Evolutionary conservation across 805 yeast genomes (phyloP).

Genomic region (Wickerhamiella qilinensis): DNA sequence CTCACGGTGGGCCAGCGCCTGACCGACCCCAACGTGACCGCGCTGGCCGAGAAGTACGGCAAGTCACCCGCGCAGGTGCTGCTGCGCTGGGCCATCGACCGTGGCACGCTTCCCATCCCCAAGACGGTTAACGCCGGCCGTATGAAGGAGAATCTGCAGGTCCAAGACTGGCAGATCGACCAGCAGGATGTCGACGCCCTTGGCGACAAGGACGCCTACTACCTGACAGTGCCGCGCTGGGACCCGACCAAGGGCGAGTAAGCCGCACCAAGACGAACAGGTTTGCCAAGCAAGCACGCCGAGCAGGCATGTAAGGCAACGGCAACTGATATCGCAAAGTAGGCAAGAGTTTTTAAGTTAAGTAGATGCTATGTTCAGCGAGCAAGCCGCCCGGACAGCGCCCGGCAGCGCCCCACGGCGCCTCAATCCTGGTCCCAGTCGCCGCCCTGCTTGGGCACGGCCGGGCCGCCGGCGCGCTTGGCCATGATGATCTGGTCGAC

Average conservation of each 20-base stretch:
- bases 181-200: conserved; percentile 16
- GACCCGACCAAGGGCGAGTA: conserved; percentile 16
- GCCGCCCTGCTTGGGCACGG: conserved; percentile 52
- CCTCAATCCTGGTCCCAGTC: conserved; percentile 19
- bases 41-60: conserved; percentile 25
- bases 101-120: conserved; percentile 50
- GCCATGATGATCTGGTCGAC: conserved; percentile 98
- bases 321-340: not conserved
- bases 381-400: too few species aligned
- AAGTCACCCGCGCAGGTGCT: conserved; percentile 31
- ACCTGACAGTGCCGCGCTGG: conserved; percentile 21
- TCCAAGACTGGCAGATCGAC: conserved; percentile 31
- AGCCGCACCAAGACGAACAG: not conserved
- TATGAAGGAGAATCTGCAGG: conserved; percentile 36
- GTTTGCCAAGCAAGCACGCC: too few species aligned
- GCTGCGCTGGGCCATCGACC: conserved; percentile 33
- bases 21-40: conserved; percentile 21
- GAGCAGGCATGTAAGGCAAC: not conserved
- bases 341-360: not conserved
- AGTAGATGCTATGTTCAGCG: not conserved
- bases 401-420: not conserved
- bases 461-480: conserved; percentile 97
- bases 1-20: conserved; percentile 49
- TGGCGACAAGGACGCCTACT: conserved; percentile 19
- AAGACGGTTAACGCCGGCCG: conserved; percentile 48